A percentile compares a stretch with the other conserved stretches of the same genome.
Evolutionary conservation across 2,329 filamentous ascomycete genomes (phyloP).

Genomic region (Bipolaris zeicola): DNA sequence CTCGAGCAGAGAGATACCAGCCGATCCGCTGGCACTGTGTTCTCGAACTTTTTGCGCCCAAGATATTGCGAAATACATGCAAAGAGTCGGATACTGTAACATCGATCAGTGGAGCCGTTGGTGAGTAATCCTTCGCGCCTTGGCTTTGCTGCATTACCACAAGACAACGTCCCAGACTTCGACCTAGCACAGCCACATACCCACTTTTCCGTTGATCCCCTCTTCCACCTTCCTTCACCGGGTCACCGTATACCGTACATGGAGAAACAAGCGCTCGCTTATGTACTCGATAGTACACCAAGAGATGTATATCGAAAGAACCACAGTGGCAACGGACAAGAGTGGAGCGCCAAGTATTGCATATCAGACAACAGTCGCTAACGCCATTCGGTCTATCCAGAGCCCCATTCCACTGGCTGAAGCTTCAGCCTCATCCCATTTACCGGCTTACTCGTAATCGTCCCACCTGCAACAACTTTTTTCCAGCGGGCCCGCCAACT

Average conservation of each 20-base stretch:
- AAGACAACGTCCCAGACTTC: neutral
- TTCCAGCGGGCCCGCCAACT: conserved; percentile 41
- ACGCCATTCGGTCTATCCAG: neutral
- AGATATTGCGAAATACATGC: neutral
- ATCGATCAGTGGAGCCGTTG: neutral
- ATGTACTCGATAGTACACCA: neutral
- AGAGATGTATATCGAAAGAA: no score
- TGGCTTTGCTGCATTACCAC: neutral
- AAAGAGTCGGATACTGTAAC: neutral
- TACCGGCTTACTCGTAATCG: conserved; percentile 47
- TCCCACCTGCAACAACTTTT: conserved; percentile 39
- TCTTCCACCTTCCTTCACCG: neutral
- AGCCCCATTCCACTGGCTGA: conserved; percentile 29
- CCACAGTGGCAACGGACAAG: neutral
- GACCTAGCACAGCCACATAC: neutral
- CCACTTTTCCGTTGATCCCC: neutral
- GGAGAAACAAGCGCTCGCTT: neutral
- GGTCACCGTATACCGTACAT: no score
- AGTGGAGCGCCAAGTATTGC: neutral
- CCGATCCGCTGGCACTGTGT: neutral
- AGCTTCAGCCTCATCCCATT: conserved; percentile 47
- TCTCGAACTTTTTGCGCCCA: neutral
- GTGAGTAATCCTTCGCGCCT: neutral
- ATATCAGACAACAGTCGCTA: neutral
- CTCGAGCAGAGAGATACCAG: neutral